Conservation (phyloP, 129 eudicot genomes). For the Gnaphalium uliginosum region DNA sequence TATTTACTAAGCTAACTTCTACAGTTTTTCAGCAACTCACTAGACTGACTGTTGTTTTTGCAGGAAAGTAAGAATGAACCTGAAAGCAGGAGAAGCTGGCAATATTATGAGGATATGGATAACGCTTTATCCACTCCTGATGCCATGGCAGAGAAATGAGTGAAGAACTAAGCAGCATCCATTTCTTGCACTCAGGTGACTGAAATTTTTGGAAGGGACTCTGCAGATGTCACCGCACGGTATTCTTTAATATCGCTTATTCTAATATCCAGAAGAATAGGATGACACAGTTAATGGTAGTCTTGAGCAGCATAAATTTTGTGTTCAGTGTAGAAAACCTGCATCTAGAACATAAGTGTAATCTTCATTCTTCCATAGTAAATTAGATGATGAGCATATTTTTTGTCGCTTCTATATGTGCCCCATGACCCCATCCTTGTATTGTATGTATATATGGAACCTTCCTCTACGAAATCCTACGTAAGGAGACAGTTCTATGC, state of each 20-base stretch:
- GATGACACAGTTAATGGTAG: constrained; percentile 19
- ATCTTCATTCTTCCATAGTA: background rate
- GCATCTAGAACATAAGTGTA: constrained; percentile 11
- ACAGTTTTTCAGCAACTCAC: background rate
- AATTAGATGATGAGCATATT: constrained; percentile 17
- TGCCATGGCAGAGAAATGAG: constrained; percentile 45
- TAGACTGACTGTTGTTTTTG: constrained; percentile 23
- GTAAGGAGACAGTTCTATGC: too few species aligned
- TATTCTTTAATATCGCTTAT: constrained; percentile 16
- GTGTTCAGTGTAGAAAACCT: constrained; percentile 17
- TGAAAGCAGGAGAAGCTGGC: constrained; percentile 68
- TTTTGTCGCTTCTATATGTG: constrained; percentile 3
- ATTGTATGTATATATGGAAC: background rate
- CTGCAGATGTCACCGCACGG: background rate
- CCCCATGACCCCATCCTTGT: constrained; percentile 16
- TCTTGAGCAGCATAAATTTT: constrained; percentile 17
- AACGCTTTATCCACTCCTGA: constrained; percentile 51
- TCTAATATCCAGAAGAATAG: background rate
- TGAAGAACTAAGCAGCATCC: constrained; percentile 25
- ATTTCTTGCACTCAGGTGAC: constrained; percentile 5
- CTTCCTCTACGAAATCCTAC: background rate
- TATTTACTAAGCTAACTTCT: background rate
- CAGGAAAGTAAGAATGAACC: constrained; percentile 67
- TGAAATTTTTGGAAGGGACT: background rate
- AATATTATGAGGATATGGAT: constrained; percentile 63